Conservation (phyloP, 495 filamentous ascomycete genomes). For the Penicillium mononematosum region DNA sequence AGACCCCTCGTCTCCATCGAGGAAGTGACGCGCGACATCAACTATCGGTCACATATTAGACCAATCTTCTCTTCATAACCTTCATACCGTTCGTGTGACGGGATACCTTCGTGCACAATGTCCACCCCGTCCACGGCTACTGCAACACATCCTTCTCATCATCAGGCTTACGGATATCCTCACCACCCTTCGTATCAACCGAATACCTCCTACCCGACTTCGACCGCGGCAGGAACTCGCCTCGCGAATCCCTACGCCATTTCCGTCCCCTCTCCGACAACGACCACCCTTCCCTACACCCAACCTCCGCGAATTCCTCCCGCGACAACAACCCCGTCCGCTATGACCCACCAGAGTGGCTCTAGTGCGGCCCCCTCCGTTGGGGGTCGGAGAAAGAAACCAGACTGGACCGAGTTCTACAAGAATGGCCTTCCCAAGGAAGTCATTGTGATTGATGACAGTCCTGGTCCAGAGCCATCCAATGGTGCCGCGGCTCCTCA, state of each 20-base stretch:
- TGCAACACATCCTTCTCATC: constrained; percentile 70
- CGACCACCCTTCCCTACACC: constrained; percentile 40
- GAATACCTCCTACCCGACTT: constrained; percentile 52
- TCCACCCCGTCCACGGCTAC: constrained; percentile 83
- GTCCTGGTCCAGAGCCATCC: constrained; percentile 63
- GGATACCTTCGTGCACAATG: constrained; percentile 54
- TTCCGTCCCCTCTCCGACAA: constrained; percentile 44
- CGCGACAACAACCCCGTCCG: constrained; percentile 36
- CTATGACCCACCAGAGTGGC: constrained; percentile 33
- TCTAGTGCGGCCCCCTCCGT: constrained; percentile 46
- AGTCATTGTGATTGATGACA: constrained; percentile 93
- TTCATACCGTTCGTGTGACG: constrained; percentile 48
- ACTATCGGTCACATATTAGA: constrained; percentile 48
- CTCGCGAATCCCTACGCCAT: constrained; percentile 50
- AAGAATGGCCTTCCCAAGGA: constrained; percentile 90
- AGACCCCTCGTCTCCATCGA: constrained; percentile 21
- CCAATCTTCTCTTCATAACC: constrained; percentile 62
- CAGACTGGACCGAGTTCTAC: constrained; percentile 89
- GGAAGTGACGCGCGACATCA: constrained; percentile 48
- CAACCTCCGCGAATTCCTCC: constrained; percentile 38
- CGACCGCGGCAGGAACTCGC: constrained; percentile 52
- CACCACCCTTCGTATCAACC: constrained; percentile 62
- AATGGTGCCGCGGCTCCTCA: constrained; percentile 32
- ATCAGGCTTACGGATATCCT: constrained; percentile 66
- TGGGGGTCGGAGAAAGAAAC: constrained; percentile 57